Evolutionary conservation across 768 basidiomycete species (phyloP).

Genomic region (Russula virescens): DNA sequence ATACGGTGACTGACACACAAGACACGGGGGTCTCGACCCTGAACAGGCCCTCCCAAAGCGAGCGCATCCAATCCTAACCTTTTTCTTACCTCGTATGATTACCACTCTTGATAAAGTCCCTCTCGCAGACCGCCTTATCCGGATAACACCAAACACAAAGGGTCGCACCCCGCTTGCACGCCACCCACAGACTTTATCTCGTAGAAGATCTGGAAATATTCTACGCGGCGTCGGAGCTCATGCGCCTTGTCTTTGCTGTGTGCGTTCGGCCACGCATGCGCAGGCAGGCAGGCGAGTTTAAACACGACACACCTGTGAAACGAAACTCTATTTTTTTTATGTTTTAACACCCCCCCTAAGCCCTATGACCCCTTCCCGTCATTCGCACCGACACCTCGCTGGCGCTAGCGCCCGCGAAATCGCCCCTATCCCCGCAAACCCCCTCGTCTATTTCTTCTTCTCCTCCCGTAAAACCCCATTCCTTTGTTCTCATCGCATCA

Average conservation of each 20-base stretch:
- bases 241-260: background rate
- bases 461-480: background rate
- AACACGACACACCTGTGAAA: background rate
- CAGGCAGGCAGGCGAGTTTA: background rate
- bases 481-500: background rate
- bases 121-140: constrained; percentile 6
- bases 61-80: background rate
- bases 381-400: background rate
- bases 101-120: too few relatives aligned
- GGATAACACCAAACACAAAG: constrained; percentile 5
- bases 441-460: background rate
- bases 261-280: background rate
- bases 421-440: constrained; percentile 8
- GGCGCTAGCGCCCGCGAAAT: constrained; percentile 1
- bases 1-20: background rate
- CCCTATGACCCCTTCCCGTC: background rate
- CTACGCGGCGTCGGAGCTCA: constrained; percentile 7
- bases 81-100: too few relatives aligned
- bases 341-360: too few relatives aligned
- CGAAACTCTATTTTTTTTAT: constrained; percentile 9
- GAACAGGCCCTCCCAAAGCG: too few relatives aligned
- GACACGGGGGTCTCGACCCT: constrained; percentile 3
- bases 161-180: background rate
- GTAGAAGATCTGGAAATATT: constrained; percentile 21
- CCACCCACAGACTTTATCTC: constrained; percentile 20